Evolutionary conservation across 2,329 filamentous ascomycete species (phyloP).

Genomic region (Bertia moriformis): DNA sequence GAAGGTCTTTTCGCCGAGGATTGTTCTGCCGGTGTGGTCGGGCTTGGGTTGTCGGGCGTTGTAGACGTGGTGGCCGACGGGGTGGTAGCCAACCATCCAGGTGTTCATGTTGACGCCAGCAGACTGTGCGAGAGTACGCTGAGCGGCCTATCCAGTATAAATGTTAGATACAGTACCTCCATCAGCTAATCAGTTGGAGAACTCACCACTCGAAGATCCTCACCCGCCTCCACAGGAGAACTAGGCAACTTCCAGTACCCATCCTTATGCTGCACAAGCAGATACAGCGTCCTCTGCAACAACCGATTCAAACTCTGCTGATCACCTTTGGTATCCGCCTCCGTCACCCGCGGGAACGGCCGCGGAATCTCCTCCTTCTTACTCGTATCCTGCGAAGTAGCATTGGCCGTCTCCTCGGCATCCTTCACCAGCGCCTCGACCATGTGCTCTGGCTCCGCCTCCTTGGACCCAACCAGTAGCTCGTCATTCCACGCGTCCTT

Average conservation of each 20-base stretch:
- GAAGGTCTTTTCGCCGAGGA: conserved; percentile 50
- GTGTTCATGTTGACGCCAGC: conserved; percentile 64
- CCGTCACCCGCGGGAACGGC: conserved; percentile 56
- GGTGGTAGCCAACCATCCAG: conserved; percentile 58
- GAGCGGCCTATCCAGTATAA: conserved; percentile 36
- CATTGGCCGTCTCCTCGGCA: conserved; percentile 48
- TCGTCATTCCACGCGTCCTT: conserved; percentile 79
- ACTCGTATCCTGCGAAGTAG: conserved; percentile 43
- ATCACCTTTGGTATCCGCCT: conserved; percentile 67
- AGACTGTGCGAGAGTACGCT: conserved; percentile 47
- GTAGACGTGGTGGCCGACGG: conserved; percentile 45
- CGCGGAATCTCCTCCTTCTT: conserved; percentile 46
- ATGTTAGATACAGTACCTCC: conserved; percentile 2
- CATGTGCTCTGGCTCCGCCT: conserved; percentile 48
- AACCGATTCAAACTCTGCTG: conserved; percentile 63
- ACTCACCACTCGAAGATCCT: conserved; percentile 72
- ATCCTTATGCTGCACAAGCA: conserved; percentile 63
- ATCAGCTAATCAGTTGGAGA: too few relatives aligned
- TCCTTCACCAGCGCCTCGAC: conserved; percentile 60
- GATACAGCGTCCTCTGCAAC: conserved; percentile 71
- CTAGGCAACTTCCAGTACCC: conserved; percentile 72
- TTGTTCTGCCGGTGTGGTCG: conserved; percentile 2
- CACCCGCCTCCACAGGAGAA: conserved; percentile 51
- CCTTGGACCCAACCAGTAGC: conserved; percentile 57
- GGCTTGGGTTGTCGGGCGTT: conserved; percentile 12